phyloP scores from a whole-genome alignment of 106 monocot species.

The Xerophyta viscosa region DNA sequence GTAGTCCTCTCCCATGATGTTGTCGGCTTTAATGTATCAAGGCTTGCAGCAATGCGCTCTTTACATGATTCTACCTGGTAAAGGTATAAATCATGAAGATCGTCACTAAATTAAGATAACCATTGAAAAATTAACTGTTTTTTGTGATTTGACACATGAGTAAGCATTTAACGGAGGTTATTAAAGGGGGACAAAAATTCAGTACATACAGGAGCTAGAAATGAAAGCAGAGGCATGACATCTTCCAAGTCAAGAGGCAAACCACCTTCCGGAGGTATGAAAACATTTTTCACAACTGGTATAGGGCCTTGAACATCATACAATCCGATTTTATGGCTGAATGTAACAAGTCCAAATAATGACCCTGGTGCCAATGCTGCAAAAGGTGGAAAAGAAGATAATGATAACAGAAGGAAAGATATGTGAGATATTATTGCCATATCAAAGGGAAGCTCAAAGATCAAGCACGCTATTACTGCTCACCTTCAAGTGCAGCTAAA shows the following conservation, averaged over 20 bases:
- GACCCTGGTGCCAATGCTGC: constrained; percentile 92
- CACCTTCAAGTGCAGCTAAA: constrained; percentile 94
- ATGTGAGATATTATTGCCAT: background rate
- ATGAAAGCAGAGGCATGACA: constrained; percentile 92
- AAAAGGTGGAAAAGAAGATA: constrained; percentile 10
- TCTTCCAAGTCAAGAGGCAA: constrained; percentile 84
- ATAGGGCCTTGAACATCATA: constrained; percentile 98
- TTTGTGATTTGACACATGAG: too few relatives aligned
- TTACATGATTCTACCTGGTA: constrained; percentile 84
- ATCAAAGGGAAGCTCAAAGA: background rate
- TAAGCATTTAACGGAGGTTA: too few relatives aligned
- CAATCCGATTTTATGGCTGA: constrained; percentile 95
- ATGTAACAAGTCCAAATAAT: constrained; percentile 86
- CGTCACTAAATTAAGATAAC: too few relatives aligned
- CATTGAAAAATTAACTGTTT: too few relatives aligned
- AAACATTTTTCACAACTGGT: constrained; percentile 91
- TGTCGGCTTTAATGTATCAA: constrained; percentile 84
- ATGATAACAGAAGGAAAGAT: background rate
- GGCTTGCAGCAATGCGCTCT: constrained; percentile 86
- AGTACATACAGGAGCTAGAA: constrained; percentile 88
- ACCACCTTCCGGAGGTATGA: constrained; percentile 63
- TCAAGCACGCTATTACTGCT: too few relatives aligned
- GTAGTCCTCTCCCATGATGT: constrained; percentile 90
- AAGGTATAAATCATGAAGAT: constrained; percentile 6
- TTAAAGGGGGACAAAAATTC: background rate